Base-by-base conservation (phyloP, 371 early-diverging fungal genomes). In the Lichtheimia corymbifera region DNA sequence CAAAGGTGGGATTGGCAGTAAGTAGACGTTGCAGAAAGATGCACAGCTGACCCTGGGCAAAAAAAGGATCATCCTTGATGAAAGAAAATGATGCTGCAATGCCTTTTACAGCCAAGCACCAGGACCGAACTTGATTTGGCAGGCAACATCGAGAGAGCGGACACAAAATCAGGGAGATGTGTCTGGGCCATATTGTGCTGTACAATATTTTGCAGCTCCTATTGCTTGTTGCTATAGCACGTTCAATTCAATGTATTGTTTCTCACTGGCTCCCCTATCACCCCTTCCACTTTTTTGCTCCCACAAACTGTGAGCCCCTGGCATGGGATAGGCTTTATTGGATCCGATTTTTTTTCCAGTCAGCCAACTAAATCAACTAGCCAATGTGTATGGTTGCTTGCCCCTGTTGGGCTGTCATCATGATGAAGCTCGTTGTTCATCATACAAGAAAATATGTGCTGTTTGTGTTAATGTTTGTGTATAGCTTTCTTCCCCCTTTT, bases 121-220 rank as follows among this genome's bases (percentile, higher is more conserved):
- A 56, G 25, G 57, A 56, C 22, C 3, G 52, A 52, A 27, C 52
- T 52, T 27, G 22, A 18, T 52, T 24, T 52, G 52, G 52, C 20
- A 52, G 25, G 12, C 27, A 54, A 54, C 25, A 54, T 54, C 30
- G 25, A 54, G 54, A 30, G 15, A 53, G 20, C 20, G 30, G 15
- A 53, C 3, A n/a, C 22, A 15, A 40, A 18, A n/a, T 24, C 13
- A 24, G 30, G 27, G 20, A 43, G 25, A 15, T 14, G 24, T 27
- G 55, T 41, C 41, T 42, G 22, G 3, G 12, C 30, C 42, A 9
- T 17, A 22, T 20, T 15, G 5, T 27, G n/a, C 40, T 55, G 25
- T 45, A 56, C 45, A 44, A 27, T 24, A 44, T 56, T 56, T 56
- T 56, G 17, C 57, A 56, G 57, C 57, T 56, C 57, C 57, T 56